phyloP scores from a whole-genome alignment of 75 land plant species.

The Chamaecyparis obtusa region DNA sequence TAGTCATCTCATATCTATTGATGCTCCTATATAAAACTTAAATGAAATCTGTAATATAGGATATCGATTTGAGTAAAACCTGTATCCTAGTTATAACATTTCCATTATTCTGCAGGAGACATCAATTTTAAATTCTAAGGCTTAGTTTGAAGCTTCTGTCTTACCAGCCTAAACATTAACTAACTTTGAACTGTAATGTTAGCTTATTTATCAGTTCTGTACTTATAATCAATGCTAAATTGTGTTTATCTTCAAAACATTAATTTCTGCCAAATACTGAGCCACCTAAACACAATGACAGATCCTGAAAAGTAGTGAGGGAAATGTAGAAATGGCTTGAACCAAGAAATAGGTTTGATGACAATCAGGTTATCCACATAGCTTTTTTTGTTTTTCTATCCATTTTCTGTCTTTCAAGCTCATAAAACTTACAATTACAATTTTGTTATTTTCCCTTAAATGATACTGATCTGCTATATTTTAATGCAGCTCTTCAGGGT shows the following conservation, averaged over 20 bases:
- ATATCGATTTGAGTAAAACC: too few relatives aligned
- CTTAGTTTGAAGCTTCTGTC: not conserved
- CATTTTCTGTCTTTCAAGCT: not conserved
- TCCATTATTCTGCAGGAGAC: too few relatives aligned
- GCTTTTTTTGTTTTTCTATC: not conserved
- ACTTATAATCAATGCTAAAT: not conserved
- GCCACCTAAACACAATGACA: not conserved
- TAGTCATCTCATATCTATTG: too few relatives aligned
- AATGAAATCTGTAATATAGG: too few relatives aligned
- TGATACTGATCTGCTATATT: not conserved
- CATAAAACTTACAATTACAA: not conserved
- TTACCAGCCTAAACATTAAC: not conserved
- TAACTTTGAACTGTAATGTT: not conserved
- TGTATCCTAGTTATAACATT: too few relatives aligned
- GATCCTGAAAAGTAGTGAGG: not conserved
- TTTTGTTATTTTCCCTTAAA: not conserved
- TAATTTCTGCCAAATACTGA: not conserved
- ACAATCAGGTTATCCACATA: not conserved
- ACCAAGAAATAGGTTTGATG: not conserved
- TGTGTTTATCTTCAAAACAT: not conserved
- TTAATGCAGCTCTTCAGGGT: slow-evolving; percentile 1
- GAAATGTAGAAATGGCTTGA: not conserved
- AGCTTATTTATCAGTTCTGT: not conserved
- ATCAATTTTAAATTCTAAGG: not conserved
- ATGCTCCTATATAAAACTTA: too few relatives aligned